Base-by-base conservation (phyloP, 2,329 filamentous ascomycete species). In the Penicillium vulpinum region DNA sequence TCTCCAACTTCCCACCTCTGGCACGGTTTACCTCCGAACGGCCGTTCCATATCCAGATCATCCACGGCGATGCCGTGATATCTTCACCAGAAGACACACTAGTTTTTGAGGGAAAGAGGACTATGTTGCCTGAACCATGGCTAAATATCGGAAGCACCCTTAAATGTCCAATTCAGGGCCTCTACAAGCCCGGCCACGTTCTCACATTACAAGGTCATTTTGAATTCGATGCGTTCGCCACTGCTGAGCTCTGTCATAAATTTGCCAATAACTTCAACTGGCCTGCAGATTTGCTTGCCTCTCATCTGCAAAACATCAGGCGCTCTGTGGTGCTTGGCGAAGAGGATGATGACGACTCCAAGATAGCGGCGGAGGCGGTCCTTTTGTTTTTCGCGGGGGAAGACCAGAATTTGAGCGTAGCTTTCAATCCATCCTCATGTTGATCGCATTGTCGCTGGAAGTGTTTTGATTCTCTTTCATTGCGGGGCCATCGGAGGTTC, bases 21-120 rank as follows among this genome's bases (percentile, higher is more conserved):
- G 29, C n/a, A 2, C 36, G 50, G 1, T 48, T 41, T 4, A n/a
- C 51, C 3, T 21, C 44, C 2, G 35, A 51, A 4, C 22, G 45
- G 7, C 40, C 56, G 33, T 49, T 71, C 43, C 58, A 58, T 3
- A 39, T 73, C 16, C 70, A 72, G 51, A 54, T 72, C 51, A 60
- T 73, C 9, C 70, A 72, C 44, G 67, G 68, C 2, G 70, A 73
- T 53, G 61, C 65, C 18, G 70, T 72, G 1, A 54, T 62, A 11
- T 45, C 61, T 10, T 33, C 43, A 8, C 28, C 31, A 16, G 50
- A 51, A n/a, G 10, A 10, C 3, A n/a, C 15, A n/a, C 8, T 9
- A 8, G 16, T 18, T 24, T 7, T 49, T 6, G 22, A 8, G 8
- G 6, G 11, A 22, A 51, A 33, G 26, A 47, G 24, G 13, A 16